Percentiles rank a stretch among this genome's conserved stretches.
Evolutionary conservation across 2,329 filamentous ascomycete species (phyloP).

Genomic region (Fusarium sp.): DNA sequence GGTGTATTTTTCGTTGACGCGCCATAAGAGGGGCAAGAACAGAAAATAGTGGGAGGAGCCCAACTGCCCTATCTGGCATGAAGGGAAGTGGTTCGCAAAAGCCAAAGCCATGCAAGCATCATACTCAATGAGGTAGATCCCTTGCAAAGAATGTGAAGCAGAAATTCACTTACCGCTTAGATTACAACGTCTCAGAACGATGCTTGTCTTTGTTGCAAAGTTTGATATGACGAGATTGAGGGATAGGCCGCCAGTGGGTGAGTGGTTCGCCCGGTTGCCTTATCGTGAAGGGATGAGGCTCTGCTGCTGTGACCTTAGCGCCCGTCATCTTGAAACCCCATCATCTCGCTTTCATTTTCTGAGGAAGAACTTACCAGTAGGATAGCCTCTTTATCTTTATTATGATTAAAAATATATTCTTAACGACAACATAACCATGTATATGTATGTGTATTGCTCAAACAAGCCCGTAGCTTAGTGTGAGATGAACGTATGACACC

Average conservation of each 20-base stretch:
- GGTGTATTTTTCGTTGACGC: background rate
- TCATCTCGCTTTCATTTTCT: background rate
- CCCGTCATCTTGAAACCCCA: background rate
- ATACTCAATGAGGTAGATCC: background rate
- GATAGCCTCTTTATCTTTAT: background rate
- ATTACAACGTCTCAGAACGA: background rate
- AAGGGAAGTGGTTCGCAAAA: constrained; percentile 1
- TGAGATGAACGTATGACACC: background rate
- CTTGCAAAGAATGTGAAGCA: background rate
- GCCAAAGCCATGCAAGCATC: background rate
- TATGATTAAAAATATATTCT: background rate
- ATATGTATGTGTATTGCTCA: background rate
- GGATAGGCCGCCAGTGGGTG: background rate
- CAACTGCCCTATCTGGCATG: background rate
- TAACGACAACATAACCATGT: background rate
- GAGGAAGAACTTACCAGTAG: background rate
- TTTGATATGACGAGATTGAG: background rate
- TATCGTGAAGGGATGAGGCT: background rate
- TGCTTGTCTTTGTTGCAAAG: background rate
- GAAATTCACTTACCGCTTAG: background rate
- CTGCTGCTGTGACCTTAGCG: constrained; percentile 1
- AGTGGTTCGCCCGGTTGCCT: constrained; percentile 21
- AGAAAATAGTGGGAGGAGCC: too few relatives aligned
- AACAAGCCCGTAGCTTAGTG: background rate
- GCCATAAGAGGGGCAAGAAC: background rate